Conservation (phyloP, 2,329 filamentous ascomycete species). For the Aspergillus ruber region DNA sequence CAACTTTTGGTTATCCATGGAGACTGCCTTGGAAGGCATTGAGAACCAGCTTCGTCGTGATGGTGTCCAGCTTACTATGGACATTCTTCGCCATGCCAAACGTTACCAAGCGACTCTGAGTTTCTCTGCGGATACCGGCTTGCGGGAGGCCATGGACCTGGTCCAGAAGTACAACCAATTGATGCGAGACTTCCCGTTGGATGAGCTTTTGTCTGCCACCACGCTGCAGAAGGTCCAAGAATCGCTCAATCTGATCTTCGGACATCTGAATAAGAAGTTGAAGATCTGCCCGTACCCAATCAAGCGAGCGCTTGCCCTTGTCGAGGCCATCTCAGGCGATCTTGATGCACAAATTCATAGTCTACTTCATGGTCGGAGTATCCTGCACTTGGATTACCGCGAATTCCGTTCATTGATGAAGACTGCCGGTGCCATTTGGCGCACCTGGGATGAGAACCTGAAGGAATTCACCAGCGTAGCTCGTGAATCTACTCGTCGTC, state of each 20-base stretch:
- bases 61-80: constrained; percentile 82
- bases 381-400: constrained; percentile 86
- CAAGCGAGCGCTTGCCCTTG: constrained; percentile 81
- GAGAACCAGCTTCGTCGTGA: constrained; percentile 82
- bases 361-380: constrained; percentile 73
- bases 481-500: constrained; percentile 83
- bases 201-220: constrained; percentile 88
- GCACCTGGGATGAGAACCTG: constrained; percentile 87
- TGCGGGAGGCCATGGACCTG: constrained; percentile 92
- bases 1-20: constrained; percentile 98
- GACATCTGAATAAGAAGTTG: constrained; percentile 94
- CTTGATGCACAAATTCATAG: constrained; percentile 80
- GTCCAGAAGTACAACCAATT: constrained; percentile 98
- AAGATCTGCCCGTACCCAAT: constrained; percentile 95
- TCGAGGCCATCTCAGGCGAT: constrained; percentile 92
- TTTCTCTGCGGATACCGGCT: constrained; percentile 88
- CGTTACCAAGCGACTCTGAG: constrained; percentile 96
- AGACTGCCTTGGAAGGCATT: constrained; percentile 84
- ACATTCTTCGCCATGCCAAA: constrained; percentile 94
- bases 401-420: constrained; percentile 85
- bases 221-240: constrained; percentile 84
- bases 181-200: constrained; percentile 95
- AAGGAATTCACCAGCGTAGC: constrained; percentile 98
- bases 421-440: constrained; percentile 77
- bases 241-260: constrained; percentile 82